Percentiles rank a stretch among this genome's conserved stretches.
These are phyloP conservation scores for Limnanthes douglasii DNA, from an alignment of 345 rosid species.

Conservation along the genomic window DNA sequence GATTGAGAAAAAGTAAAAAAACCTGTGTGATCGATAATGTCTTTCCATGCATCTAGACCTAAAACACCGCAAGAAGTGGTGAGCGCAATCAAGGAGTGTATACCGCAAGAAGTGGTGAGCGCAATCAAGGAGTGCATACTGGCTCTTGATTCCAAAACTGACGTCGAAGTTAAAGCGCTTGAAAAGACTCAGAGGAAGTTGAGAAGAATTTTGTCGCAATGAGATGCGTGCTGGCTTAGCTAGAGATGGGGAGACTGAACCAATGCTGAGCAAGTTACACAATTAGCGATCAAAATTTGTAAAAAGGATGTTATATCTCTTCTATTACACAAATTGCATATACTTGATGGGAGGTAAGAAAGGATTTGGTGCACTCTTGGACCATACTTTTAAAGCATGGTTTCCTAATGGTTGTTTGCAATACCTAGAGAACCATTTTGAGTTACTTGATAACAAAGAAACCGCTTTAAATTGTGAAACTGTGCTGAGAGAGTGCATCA, in stretches of 20 bases:
- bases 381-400: slow-evolving; percentile 72
- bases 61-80: slow-evolving; percentile 78
- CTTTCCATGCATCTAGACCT: slow-evolving; percentile 86
- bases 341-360: slow-evolving; percentile 92
- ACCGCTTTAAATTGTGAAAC: slow-evolving; percentile 78
- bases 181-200: slow-evolving; percentile 92
- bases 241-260: slow-evolving; percentile 88
- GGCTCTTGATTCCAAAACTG: slow-evolving; percentile 86
- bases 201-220: slow-evolving; percentile 70
- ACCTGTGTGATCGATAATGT: slow-evolving; percentile 20
- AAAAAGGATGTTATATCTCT: slow-evolving; percentile 74
- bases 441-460: slow-evolving; percentile 84
- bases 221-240: slow-evolving; percentile 69
- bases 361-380: slow-evolving; percentile 89
- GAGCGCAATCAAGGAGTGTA: slow-evolving; percentile 56
- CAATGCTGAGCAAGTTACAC: slow-evolving; percentile 58
- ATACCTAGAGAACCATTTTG: slow-evolving; percentile 73
- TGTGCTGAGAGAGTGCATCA: slow-evolving; percentile 95
- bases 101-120: slow-evolving; percentile 71
- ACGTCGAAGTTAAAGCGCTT: slow-evolving; percentile 78
- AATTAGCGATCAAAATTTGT: slow-evolving; percentile 60
- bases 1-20: neutral
- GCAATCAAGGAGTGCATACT: slow-evolving; percentile 65
- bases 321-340: slow-evolving; percentile 63
- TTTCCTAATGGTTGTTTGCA: slow-evolving; percentile 51